Percentiles rank a stretch among this genome's conserved stretches.
phyloP scores from a whole-genome alignment of 1,139 yeast species.

The Diutina neorugosa region DNA sequence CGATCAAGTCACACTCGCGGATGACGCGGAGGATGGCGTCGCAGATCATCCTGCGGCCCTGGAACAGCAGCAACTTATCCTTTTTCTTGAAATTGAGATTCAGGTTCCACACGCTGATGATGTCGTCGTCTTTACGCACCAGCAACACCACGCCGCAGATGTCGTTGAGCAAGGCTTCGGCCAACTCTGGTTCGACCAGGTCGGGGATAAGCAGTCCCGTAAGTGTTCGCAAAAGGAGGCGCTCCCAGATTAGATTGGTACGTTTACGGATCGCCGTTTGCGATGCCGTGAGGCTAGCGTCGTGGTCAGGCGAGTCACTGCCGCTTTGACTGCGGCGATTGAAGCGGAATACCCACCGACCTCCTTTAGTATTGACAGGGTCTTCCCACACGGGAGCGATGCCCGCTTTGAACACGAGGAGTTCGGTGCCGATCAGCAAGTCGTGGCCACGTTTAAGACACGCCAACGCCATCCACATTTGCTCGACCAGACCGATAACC shows the following conservation, averaged over 20 bases:
- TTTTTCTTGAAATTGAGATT: slow-evolving; percentile 25
- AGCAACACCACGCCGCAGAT: slow-evolving; percentile 42
- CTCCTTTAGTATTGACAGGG: slow-evolving; percentile 50
- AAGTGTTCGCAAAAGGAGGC: slow-evolving; percentile 31
- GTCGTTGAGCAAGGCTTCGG: slow-evolving; percentile 29
- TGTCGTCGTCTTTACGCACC: slow-evolving; percentile 27
- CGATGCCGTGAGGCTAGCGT: slow-evolving; percentile 9
- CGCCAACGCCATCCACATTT: slow-evolving; percentile 45
- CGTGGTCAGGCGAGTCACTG: slow-evolving; percentile 7
- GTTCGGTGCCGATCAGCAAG: slow-evolving; percentile 43
- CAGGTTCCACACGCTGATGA: slow-evolving; percentile 43
- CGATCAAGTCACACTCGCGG: slow-evolving; percentile 36
- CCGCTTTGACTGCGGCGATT: slow-evolving; percentile 16
- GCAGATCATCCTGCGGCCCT: slow-evolving; percentile 37
- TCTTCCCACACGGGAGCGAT: slow-evolving; percentile 67
- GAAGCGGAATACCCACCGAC: slow-evolving; percentile 54
- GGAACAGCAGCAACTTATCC: slow-evolving; percentile 29
- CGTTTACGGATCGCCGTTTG: slow-evolving; percentile 20
- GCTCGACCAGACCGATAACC: slow-evolving; percentile 42
- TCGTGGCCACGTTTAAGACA: slow-evolving; percentile 35
- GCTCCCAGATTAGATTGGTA: slow-evolving; percentile 39
- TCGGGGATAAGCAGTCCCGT: slow-evolving; percentile 34
- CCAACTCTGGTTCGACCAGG: slow-evolving; percentile 11
- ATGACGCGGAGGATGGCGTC: slow-evolving; percentile 35
- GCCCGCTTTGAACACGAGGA: slow-evolving; percentile 50